These are phyloP conservation scores for Exobasidium cylindrosporum DNA, from an alignment of 1,284 basidiomycete genomes.

Conservation along the genomic window DNA sequence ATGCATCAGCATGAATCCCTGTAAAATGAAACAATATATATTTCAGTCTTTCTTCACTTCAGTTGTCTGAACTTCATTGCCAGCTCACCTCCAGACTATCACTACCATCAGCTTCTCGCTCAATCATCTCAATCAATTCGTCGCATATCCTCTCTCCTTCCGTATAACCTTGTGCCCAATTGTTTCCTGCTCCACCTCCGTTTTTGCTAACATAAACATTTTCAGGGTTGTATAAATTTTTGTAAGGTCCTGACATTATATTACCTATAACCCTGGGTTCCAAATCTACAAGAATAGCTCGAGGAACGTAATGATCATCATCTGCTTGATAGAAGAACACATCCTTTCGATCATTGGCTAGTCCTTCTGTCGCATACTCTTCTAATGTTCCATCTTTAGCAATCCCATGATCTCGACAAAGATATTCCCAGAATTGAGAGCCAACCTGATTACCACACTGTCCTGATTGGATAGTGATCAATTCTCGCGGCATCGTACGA, in stretches of 20 bases:
- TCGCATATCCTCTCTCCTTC: conserved; percentile 90
- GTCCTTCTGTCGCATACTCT: conserved; percentile 47
- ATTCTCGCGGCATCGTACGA: conserved; percentile 50
- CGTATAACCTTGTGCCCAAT: conserved; percentile 86
- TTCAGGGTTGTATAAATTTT: conserved; percentile 93
- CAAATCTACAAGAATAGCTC: conserved; percentile 94
- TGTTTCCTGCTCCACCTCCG: conserved; percentile 96
- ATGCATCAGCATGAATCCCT: conserved; percentile 99
- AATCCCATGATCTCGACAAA: conserved; percentile 54
- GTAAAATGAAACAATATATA: conserved; percentile 16
- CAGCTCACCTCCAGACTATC: conserved; percentile 83
- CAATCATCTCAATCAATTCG: conserved; percentile 98
- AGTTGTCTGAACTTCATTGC: neutral
- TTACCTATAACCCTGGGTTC: conserved; percentile 96
- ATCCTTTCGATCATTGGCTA: conserved; percentile 78
- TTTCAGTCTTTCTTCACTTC: neutral
- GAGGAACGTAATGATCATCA: conserved; percentile 97
- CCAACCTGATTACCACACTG: conserved; percentile 55
- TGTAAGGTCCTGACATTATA: conserved; percentile 86
- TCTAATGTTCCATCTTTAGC: conserved; percentile 52
- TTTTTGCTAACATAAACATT: conserved; percentile 94
- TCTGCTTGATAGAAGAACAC: conserved; percentile 99
- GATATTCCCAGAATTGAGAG: conserved; percentile 55
- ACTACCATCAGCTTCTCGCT: conserved; percentile 95
- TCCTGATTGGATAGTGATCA: conserved; percentile 54